Evolutionary conservation across 331 rosid species (phyloP).

Genomic region (Malus hybrid): DNA sequence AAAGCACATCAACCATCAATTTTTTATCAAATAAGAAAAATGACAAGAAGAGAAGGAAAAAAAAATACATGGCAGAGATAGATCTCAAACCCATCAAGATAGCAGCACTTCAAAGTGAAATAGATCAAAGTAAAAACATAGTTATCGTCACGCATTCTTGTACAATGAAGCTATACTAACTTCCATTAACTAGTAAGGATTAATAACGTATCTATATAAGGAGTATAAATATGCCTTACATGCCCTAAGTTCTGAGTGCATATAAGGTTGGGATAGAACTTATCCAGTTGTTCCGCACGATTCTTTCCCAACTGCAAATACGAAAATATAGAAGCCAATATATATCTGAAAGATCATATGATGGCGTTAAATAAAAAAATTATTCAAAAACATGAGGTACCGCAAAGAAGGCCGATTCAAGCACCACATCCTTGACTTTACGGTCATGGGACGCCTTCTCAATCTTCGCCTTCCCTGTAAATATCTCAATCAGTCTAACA

Average conservation of each 20-base stretch:
- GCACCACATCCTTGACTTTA: slow-evolving; percentile 58
- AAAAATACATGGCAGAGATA: background rate
- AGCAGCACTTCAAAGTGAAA: slow-evolving; percentile 7
- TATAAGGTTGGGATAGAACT: slow-evolving; percentile 79
- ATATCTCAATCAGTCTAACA: slow-evolving; percentile 16
- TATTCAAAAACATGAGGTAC: slow-evolving; percentile 22
- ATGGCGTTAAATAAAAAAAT: background rate
- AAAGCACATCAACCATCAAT: slow-evolving; percentile 8
- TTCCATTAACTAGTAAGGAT: background rate
- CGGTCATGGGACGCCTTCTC: slow-evolving; percentile 48
- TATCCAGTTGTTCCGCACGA: slow-evolving; percentile 78
- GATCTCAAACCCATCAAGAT: background rate
- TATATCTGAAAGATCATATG: background rate
- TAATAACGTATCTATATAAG: slow-evolving; percentile 10
- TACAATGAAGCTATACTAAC: background rate
- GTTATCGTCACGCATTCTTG: background rate
- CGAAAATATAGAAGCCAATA: background rate
- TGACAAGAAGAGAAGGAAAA: background rate
- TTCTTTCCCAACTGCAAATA: slow-evolving; percentile 68
- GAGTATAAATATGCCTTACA: slow-evolving; percentile 41
- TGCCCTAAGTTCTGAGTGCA: slow-evolving; percentile 90
- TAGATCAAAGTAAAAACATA: background rate
- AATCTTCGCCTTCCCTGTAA: slow-evolving; percentile 65
- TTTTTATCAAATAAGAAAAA: background rate
- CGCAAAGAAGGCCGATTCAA: slow-evolving; percentile 66